Evolutionary conservation across 805 yeast genomes (phyloP).

Genomic region (Isabelozyma gotoi): DNA sequence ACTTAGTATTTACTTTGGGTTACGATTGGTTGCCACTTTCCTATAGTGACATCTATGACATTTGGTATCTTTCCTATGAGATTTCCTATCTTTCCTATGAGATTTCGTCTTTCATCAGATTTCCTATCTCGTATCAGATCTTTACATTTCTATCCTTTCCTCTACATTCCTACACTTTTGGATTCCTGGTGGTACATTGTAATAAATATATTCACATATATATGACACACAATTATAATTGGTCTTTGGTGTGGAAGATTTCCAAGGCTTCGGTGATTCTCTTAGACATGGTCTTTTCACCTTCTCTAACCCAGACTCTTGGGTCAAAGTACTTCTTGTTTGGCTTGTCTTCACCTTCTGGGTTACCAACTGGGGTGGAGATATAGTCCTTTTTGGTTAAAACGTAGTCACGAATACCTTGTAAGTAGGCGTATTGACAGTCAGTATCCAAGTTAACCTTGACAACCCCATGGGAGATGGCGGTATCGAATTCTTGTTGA

Average conservation of each 20-base stretch:
- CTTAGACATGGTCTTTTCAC: slow-evolving; percentile 95
- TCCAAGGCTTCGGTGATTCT: slow-evolving; percentile 83
- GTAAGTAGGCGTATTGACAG: slow-evolving; percentile 96
- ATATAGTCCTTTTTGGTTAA: slow-evolving; percentile 95
- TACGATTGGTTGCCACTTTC: too few relatives aligned
- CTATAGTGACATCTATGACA: too few relatives aligned
- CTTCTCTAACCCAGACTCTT: slow-evolving; percentile 99
- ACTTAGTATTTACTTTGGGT: not conserved
- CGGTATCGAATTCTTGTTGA: slow-evolving; percentile 87
- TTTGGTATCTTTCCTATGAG: not conserved
- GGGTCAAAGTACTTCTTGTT: slow-evolving; percentile 99
- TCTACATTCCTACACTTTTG: too few relatives aligned
- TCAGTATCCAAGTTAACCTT: slow-evolving; percentile 99
- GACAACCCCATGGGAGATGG: slow-evolving; percentile 91
- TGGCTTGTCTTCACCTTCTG: slow-evolving; percentile 98
- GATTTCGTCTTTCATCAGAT: too few relatives aligned
- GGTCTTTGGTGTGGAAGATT: slow-evolving; percentile 79
- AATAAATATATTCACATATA: not conserved
- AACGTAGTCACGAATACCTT: slow-evolving; percentile 97
- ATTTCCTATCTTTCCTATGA: too few relatives aligned
- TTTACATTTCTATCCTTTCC: too few relatives aligned
- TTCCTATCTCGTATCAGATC: too few relatives aligned
- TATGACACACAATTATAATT: slow-evolving; percentile 38
- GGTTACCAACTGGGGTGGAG: slow-evolving; percentile 91
- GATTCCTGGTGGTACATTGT: too few relatives aligned